phyloP scores from a whole-genome alignment of 2,329 filamentous ascomycete species.

The Rosellinia necatrix region DNA sequence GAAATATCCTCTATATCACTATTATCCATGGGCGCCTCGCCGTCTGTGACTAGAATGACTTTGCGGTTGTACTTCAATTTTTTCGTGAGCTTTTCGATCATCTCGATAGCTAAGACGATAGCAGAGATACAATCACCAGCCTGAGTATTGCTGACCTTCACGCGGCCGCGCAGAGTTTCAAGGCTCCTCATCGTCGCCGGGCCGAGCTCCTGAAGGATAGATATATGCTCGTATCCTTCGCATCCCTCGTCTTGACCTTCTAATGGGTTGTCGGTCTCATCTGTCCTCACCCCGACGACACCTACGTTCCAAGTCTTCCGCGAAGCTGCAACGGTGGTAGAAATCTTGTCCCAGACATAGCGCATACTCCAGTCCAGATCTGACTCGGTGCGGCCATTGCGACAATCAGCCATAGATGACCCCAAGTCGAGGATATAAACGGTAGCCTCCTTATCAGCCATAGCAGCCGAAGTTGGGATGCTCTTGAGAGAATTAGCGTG shows the following conservation, averaged over 20 bases:
- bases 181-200: constrained; percentile 70
- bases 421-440: constrained; percentile 92
- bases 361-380: constrained; percentile 89
- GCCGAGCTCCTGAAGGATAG: constrained; percentile 71
- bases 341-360: constrained; percentile 95
- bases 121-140: constrained; percentile 86
- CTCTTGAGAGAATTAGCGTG: not conserved
- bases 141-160: constrained; percentile 70
- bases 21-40: constrained; percentile 70
- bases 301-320: constrained; percentile 76
- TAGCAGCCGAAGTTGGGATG: constrained; percentile 47
- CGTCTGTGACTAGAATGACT: constrained; percentile 87
- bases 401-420: constrained; percentile 76
- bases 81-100: constrained; percentile 81
- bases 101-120: constrained; percentile 80
- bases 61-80: constrained; percentile 80
- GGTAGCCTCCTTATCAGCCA: constrained; percentile 92
- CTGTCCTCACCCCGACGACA: constrained; percentile 83
- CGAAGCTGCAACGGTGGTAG: constrained; percentile 67
- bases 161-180: constrained; percentile 62
- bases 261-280: constrained; percentile 73
- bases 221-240: constrained; percentile 80
- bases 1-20: constrained; percentile 73
- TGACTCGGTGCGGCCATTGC: constrained; percentile 72
- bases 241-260: constrained; percentile 62